Evolutionary conservation across 352 stramenopile species (phyloP), one percentile per base, ranked within the genome.

Genomic region (Globisporangium takayamanum): DNA sequence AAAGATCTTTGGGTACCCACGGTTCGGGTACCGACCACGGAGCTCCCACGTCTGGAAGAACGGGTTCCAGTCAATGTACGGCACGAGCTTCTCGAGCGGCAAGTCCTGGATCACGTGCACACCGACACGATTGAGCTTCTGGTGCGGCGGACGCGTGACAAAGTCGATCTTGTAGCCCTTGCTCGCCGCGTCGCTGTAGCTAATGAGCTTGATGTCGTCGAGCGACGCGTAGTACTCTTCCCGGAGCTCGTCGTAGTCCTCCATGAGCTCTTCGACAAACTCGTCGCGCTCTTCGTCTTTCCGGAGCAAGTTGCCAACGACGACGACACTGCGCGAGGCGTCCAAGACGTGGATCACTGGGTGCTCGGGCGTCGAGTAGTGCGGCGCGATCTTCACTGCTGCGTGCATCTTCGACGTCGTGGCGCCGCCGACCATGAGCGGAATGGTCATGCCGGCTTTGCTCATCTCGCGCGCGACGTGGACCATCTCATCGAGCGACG

Each of bases 41-140:
- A 99, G 77, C 66, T 99, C 95, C 95, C 95, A 99, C 33, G 93
- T 98, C 77, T 99, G 95, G 80, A 99, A 99, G 74, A 99, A 99
- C 15, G 96, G 96, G 68, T 98, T 99, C 96, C 96, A 99, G 70
- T 99, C 96, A 62, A 99, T 98, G 72, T 95, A 98, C n/a, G 93
- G 91, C 20, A 98, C 80, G 36, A 98, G 70, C 49, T 96, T 81
- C 59, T 92, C 76, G 7, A 99, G 65, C 11, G 73, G 73, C 39
- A 97, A 72, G 55, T 89, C 70, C 53, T 97, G 85, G 46, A 98
- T 83, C 3, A 98, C 73, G 49, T 83, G 89, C 8, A 96, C 66
- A 46, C 92, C 91, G 45, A 96, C 64, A n/a, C 81, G 84, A 48
- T 90, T 95, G 12, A 92, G 70, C 57, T 87, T 74, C 48, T 92